Conservation (phyloP, 2,329 filamentous ascomycete genomes). For the Orbilia oligospora region DNA sequence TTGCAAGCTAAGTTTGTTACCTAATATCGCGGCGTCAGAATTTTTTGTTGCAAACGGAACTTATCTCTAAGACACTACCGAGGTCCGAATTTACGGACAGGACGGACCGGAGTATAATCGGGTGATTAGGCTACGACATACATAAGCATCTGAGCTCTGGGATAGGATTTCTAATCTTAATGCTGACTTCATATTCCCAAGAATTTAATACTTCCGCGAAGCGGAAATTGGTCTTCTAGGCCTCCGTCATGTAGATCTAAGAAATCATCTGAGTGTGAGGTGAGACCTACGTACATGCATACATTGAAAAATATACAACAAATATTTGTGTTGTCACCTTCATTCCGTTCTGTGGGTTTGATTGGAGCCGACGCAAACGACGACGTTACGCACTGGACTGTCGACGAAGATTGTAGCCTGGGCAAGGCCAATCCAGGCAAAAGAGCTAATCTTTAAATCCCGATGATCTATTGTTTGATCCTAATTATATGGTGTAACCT, state of each 20-base stretch:
- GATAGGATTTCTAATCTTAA: not conserved
- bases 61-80: slow-evolving; percentile 33
- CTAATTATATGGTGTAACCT: too few relatives aligned
- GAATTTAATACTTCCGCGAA: not conserved
- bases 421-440: too few relatives aligned
- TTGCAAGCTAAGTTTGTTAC: slow-evolving; percentile 7
- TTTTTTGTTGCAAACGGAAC: slow-evolving; percentile 7
- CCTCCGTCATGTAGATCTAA: not conserved
- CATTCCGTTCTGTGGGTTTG: too few relatives aligned
- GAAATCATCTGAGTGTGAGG: slow-evolving; percentile 19
- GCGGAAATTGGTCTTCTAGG: not conserved
- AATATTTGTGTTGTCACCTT: not conserved
- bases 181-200: not conserved
- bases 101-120: slow-evolving; percentile 13
- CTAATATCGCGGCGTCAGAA: slow-evolving; percentile 11
- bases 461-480: too few relatives aligned
- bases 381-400: too few relatives aligned
- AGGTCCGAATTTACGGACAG: slow-evolving; percentile 32
- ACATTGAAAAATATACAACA: not conserved
- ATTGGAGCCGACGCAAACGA: too few relatives aligned
- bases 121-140: not conserved
- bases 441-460: too few relatives aligned
- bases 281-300: too few relatives aligned
- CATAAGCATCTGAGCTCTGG: not conserved
- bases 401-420: too few relatives aligned